Base-by-base conservation (phyloP, 1,284 basidiomycete species). In the Pseudozyma sp. region DNA sequence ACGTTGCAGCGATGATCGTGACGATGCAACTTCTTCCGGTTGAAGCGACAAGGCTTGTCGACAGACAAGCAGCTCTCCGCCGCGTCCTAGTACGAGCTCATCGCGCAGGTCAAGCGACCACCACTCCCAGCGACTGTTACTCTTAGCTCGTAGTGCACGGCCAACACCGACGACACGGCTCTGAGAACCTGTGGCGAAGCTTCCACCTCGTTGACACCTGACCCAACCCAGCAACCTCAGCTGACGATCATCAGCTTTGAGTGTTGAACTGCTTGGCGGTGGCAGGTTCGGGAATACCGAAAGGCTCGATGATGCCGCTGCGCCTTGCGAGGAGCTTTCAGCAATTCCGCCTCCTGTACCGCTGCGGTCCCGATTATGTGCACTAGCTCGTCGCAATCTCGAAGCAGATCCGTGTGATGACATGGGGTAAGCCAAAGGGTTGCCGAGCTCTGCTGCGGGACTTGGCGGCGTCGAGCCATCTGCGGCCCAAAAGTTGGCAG, bases 161-260 rank as follows among this genome's bases (percentile, higher is more conserved):
- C 69, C 47, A 13, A 65, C 39, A 2, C 73, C 64, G 11, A 71
- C 16, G 4, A 71, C 49, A n/a, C 64, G 14, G 2, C 48, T 48
- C 10, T 55, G 51, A 6, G 38, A 25, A 6, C 55, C 51, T 8
- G 40, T 45, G 13, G 54, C 55, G 52, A 64, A 61, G 59, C 49
- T 52, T 13, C 73, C 73, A 34, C 73, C 73, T 16, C 73, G 43
- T 18, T 68, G 65, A 19, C 60, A 61, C 13, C 61, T 65, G 11
- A 76, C 60, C 69, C 73, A 76, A 47, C 73, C 73, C 9, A 76
- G 65, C 38, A 72, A 52, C 18, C 69, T 59, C 16, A 72, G 59
- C 44, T 71, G 60, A 2, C 61, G 64, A 14, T 70, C 72, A 39
- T 75, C 72, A 6, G 52, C 21, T 34, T 52, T 70, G 10, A 65